phyloP scores from a whole-genome alignment of 164 flowering plant genomes.

The Vitis rupestris region DNA sequence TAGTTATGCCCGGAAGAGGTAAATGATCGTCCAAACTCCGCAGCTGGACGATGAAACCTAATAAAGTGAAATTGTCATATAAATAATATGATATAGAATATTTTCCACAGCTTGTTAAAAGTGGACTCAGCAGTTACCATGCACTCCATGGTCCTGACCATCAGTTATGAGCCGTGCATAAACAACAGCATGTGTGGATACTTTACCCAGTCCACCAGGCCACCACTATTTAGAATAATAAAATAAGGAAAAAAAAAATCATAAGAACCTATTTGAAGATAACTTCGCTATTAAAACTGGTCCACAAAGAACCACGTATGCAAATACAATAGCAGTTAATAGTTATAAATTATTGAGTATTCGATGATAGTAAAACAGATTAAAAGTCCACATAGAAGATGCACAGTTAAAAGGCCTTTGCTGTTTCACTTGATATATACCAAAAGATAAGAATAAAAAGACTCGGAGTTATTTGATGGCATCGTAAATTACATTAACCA shows the following conservation, averaged over 20 bases:
- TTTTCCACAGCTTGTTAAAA: not conserved
- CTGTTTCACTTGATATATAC: not conserved
- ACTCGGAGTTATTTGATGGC: not conserved
- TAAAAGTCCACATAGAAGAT: not conserved
- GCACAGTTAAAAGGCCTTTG: not conserved
- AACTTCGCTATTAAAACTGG: not conserved
- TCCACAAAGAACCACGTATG: too few species aligned
- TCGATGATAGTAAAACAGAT: too few species aligned
- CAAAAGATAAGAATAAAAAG: not conserved
- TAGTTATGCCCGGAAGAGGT: conserved; percentile 87
- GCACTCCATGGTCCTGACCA: conserved; percentile 78
- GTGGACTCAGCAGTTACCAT: conserved; percentile 51
- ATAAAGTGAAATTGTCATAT: not conserved
- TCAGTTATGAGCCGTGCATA: conserved; percentile 81
- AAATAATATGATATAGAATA: not conserved
- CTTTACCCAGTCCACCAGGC: conserved; percentile 99
- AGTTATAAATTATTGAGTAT: too few species aligned
- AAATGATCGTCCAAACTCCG: conserved; percentile 88
- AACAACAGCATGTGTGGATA: conserved; percentile 88
- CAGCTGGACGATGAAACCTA: conserved; percentile 94
- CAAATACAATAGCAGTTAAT: too few species aligned
- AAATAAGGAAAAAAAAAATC: conserved; percentile 3
- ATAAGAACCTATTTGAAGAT: not conserved
- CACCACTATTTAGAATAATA: conserved; percentile 69
- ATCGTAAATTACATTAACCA: not conserved